Percentiles rank a stretch among this genome's conserved stretches.
Evolutionary conservation across 2,329 filamentous ascomycete genomes (phyloP).

Genomic region (Aureobasidium uvarum): DNA sequence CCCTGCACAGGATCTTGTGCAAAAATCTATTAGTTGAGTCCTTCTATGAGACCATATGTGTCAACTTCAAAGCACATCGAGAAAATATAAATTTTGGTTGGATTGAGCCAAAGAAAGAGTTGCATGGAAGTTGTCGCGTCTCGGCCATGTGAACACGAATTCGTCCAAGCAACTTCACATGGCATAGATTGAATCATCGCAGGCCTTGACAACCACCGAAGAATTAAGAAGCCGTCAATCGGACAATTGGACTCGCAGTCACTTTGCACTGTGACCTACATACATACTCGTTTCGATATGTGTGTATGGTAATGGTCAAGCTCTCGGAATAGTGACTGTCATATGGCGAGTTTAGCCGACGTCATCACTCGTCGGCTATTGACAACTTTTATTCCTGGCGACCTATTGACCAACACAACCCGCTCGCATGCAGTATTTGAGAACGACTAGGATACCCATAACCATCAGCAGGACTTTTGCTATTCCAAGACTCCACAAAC

Average conservation of each 20-base stretch:
- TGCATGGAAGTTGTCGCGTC: neutral
- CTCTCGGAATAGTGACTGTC: neutral
- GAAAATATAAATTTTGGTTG: neutral
- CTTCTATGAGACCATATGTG: neutral
- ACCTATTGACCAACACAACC: neutral
- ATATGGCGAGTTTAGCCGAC: constrained; percentile 1
- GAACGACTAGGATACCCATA: neutral
- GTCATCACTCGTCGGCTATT: constrained; percentile 14
- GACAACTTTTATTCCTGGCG: neutral
- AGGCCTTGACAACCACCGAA: neutral
- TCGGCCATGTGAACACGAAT: constrained; percentile 1
- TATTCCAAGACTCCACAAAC: neutral
- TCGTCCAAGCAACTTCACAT: neutral
- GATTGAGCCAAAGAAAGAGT: neutral
- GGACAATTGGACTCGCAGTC: too few relatives aligned
- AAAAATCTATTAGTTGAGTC: neutral
- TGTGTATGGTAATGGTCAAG: neutral
- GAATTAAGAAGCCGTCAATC: too few relatives aligned
- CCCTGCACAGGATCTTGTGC: neutral
- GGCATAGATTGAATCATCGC: too few relatives aligned
- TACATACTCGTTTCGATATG: neutral
- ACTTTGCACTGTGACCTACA: neutral
- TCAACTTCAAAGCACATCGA: neutral
- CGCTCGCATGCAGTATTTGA: constrained; percentile 18
- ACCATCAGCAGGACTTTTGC: neutral